Conservation (phyloP, 441 rosid genomes). For the Erodium texanum region DNA sequence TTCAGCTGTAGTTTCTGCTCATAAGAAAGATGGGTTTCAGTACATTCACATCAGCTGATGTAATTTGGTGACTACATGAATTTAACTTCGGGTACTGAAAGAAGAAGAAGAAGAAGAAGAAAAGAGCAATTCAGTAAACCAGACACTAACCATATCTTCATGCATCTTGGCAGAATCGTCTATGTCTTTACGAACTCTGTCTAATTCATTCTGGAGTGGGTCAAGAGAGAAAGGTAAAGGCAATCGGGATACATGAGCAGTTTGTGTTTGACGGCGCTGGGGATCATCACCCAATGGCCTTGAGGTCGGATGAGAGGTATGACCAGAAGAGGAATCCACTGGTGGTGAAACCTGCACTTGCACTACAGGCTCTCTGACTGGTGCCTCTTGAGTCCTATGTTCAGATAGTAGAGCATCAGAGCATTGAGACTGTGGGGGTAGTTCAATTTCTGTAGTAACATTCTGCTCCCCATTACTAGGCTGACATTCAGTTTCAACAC, state of each 20-base stretch:
- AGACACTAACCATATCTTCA: slow-evolving; percentile 46
- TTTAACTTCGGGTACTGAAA: background rate
- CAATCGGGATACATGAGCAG: slow-evolving; percentile 24
- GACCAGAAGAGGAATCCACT: background rate
- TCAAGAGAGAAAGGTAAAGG: slow-evolving; percentile 35
- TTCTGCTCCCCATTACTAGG: slow-evolving; percentile 19
- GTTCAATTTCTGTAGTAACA: slow-evolving; percentile 28
- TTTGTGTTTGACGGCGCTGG: slow-evolving; percentile 27
- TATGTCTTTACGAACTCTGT: slow-evolving; percentile 43
- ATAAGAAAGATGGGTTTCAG: slow-evolving; percentile 18
- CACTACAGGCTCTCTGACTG: background rate
- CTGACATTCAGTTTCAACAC: slow-evolving; percentile 21
- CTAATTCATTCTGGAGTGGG: slow-evolving; percentile 79
- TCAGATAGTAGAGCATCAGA: background rate
- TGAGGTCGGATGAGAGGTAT: slow-evolving; percentile 18
- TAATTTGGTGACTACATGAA: slow-evolving; percentile 6
- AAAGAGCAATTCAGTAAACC: slow-evolving; percentile 18
- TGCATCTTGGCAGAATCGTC: slow-evolving; percentile 33
- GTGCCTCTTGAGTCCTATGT: background rate
- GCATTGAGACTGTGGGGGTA: slow-evolving; percentile 15
- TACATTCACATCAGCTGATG: slow-evolving; percentile 14
- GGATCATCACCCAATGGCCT: slow-evolving; percentile 15
- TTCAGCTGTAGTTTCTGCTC: slow-evolving; percentile 45
- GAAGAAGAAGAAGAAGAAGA: background rate
- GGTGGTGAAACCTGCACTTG: background rate